Conservation (phyloP, 306 rosid species). For the Inga laurina region DNA sequence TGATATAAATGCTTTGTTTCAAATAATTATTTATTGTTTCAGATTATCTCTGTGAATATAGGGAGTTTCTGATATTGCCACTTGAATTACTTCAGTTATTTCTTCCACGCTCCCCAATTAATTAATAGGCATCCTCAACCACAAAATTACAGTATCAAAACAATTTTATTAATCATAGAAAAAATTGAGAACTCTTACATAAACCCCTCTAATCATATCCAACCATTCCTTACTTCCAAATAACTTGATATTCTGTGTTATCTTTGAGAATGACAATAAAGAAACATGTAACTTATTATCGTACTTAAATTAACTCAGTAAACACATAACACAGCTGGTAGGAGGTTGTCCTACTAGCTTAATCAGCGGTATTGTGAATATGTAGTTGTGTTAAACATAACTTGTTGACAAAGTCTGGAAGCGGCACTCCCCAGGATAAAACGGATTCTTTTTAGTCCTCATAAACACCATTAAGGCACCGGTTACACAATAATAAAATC, state of each 20-base stretch:
- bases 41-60: neutral
- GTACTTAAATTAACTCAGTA: too few relatives aligned
- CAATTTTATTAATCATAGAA: neutral
- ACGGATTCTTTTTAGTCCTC: too few relatives aligned
- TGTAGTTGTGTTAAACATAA: neutral
- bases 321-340: neutral
- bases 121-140: neutral
- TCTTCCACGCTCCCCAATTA: neutral
- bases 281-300: neutral
- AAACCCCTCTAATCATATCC: neutral
- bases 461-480: too few relatives aligned
- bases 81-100: neutral
- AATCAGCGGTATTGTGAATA: too few relatives aligned
- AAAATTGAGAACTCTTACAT: neutral
- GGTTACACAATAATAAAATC: too few relatives aligned
- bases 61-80: neutral
- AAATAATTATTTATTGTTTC: neutral
- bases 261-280: neutral
- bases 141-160: neutral
- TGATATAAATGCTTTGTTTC: neutral
- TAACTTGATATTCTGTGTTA: neutral
- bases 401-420: too few relatives aligned
- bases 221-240: neutral
- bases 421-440: too few relatives aligned
- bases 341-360: too few relatives aligned